These are phyloP conservation scores for Pestalotiopsis sp. DNA, from an alignment of 2,329 filamentous ascomycete species.

Conservation along the genomic window DNA sequence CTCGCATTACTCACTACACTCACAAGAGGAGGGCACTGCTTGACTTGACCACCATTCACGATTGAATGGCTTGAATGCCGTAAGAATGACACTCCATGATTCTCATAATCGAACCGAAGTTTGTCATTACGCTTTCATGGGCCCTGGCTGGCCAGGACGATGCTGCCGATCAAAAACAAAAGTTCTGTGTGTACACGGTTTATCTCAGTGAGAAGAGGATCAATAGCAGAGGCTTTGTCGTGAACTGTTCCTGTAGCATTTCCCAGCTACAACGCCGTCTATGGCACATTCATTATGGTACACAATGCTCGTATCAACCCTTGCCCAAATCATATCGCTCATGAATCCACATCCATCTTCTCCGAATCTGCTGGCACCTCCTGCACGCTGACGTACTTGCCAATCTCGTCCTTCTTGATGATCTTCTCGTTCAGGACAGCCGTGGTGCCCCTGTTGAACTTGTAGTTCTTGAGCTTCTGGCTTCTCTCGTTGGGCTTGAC, in stretches of 20 bases:
- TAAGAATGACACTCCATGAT: no score
- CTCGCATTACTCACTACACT: no score
- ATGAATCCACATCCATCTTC: constrained; percentile 71
- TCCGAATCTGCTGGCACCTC: constrained; percentile 76
- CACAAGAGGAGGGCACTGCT: no score
- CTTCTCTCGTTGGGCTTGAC: constrained; percentile 90
- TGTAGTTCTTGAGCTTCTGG: constrained; percentile 91
- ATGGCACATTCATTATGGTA: constrained; percentile 18
- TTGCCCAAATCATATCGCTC: constrained; percentile 23
- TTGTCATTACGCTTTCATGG: no score
- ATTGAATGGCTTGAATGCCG: no score
- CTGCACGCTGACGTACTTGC: constrained; percentile 90
- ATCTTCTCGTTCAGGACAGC: constrained; percentile 95
- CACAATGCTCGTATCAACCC: constrained; percentile 6
- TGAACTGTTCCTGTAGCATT: constrained; percentile 5
- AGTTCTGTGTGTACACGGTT: background rate
- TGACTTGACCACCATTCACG: no score
- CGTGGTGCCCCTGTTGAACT: constrained; percentile 89
- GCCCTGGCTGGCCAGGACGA: no score
- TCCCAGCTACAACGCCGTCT: constrained; percentile 14
- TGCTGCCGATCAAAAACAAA: no score
- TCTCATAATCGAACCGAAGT: no score
- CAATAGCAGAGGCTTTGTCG: background rate
- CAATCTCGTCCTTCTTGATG: constrained; percentile 90
- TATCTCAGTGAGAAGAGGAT: background rate